Evolutionary conservation across 108 stramenopile species (phyloP).

Genomic region (Seminavis robusta): DNA sequence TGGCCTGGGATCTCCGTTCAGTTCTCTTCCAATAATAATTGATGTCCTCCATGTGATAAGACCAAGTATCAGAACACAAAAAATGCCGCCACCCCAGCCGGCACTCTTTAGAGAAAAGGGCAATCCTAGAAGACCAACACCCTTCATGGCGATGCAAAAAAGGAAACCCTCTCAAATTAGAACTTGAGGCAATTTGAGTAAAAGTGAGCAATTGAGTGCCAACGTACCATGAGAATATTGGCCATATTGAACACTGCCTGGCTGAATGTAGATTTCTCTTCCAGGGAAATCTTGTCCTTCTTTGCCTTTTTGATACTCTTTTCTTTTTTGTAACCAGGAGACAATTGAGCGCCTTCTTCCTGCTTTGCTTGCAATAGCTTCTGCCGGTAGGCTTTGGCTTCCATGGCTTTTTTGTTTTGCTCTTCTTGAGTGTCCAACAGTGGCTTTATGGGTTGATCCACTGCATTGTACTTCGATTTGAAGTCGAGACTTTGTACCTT

Average conservation of each 20-base stretch:
- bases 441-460: conserved; percentile 1
- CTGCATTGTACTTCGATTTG: neutral
- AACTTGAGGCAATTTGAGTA: too few species aligned
- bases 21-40: conserved; percentile 66
- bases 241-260: conserved; percentile 73
- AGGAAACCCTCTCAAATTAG: conserved; percentile 1
- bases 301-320: conserved; percentile 13
- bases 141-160: conserved; percentile 13
- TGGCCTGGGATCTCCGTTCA: conserved; percentile 78
- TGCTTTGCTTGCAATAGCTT: conserved; percentile 35
- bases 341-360: conserved; percentile 12
- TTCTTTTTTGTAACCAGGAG: conserved; percentile 22
- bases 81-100: conserved; percentile 58
- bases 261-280: conserved; percentile 51
- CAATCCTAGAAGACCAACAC: conserved; percentile 71
- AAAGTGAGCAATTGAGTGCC: too few species aligned
- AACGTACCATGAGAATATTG: conserved; percentile 81
- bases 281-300: conserved; percentile 7
- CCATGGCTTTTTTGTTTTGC: conserved; percentile 24
- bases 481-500: conserved; percentile 15
- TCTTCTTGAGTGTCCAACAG: conserved; percentile 20
- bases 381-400: conserved; percentile 54
- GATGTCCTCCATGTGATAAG: conserved; percentile 68
- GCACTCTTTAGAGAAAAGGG: conserved; percentile 62
- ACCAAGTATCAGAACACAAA: conserved; percentile 1